phyloP scores from a whole-genome alignment of 805 yeast species.

The Jamesozyma piceae region DNA sequence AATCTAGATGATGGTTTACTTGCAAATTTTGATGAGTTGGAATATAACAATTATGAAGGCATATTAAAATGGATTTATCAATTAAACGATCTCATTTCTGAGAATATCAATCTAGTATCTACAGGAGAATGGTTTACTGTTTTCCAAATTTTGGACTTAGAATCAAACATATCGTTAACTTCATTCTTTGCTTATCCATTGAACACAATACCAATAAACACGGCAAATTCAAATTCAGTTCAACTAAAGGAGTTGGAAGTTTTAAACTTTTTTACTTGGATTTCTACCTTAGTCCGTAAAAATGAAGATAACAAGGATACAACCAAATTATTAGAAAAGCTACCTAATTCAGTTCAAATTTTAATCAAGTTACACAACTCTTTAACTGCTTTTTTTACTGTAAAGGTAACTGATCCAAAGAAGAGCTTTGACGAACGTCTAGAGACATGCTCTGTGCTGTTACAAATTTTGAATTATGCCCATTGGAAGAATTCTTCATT shows the following conservation, averaged over 20 bases:
- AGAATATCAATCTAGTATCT: constrained; percentile 39
- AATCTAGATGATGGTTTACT: constrained; percentile 24
- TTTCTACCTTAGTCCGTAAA: constrained; percentile 46
- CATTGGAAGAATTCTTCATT: constrained; percentile 57
- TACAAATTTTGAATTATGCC: constrained; percentile 55
- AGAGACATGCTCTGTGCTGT: constrained; percentile 57
- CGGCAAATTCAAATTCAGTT: constrained; percentile 17
- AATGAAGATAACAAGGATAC: constrained; percentile 21
- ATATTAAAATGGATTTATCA: constrained; percentile 55
- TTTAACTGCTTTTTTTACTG: constrained; percentile 51
- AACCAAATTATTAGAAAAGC: constrained; percentile 35
- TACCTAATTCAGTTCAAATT: constrained; percentile 64
- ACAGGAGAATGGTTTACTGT: constrained; percentile 71
- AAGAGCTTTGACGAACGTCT: constrained; percentile 52
- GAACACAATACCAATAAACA: constrained; percentile 10
- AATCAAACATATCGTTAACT: constrained; percentile 46
- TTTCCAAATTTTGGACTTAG: constrained; percentile 63
- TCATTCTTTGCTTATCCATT: constrained; percentile 39
- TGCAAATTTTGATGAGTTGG: constrained; percentile 16
- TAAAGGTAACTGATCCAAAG: constrained; percentile 55
- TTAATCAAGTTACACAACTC: constrained; percentile 59
- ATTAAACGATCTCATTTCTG: constrained; percentile 52
- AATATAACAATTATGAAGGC: constrained; percentile 26
- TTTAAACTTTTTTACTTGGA: constrained; percentile 62
- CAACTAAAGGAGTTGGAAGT: constrained; percentile 48